Base-by-base conservation (phyloP, 1,284 basidiomycete species). In the Sanghuangporus baumii region DNA sequence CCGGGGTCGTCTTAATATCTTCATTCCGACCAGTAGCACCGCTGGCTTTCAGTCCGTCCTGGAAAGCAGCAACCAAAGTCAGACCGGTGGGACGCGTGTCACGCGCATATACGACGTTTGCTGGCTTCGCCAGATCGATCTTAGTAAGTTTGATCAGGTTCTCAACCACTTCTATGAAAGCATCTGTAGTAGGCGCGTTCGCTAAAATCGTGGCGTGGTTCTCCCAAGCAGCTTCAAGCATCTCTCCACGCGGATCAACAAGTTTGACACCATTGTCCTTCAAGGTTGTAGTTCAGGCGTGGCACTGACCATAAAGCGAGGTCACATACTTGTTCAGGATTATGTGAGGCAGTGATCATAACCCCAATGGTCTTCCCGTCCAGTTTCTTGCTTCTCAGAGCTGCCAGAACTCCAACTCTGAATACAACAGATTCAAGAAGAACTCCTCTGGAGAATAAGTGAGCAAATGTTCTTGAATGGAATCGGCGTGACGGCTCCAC, bases 311-410 rank as follows among this genome's bases (percentile, higher is more conserved):
- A 36, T 48, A 65, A 57, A 55, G 59, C 50, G 63, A 64, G 58
- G 16, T 56, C 11, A 74, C 82, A 68, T 70, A 96, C 95, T 71
- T 87, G 83, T 74, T 96, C 96, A 18, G 96, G 96, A 74, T 99
- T 99, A 77, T 99, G 97, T 26, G 94, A 97, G 3, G 97, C 97
- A 43, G 97, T 99, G 71, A 99, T 90, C 97, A 99, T 99, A 23
- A 99, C 91, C 37, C 97, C 97, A 70, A 99, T 91, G 40, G 88
- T 90, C 73, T 90, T 91, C 55, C 97, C 96, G 72, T 90, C 88
- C 41, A 96, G 79, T 67, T 86, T 89, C 78, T 93, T 96, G 76
- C 94, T 97, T 65, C 97, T 81, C 48, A 99, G 80, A 3, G 85
- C 92, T 51, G 96, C 96, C 23, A 99, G 81, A 46, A 99, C 78